phyloP scores from a whole-genome alignment of 495 filamentous ascomycete genomes.

The Hypomontagnella monticulosa region DNA sequence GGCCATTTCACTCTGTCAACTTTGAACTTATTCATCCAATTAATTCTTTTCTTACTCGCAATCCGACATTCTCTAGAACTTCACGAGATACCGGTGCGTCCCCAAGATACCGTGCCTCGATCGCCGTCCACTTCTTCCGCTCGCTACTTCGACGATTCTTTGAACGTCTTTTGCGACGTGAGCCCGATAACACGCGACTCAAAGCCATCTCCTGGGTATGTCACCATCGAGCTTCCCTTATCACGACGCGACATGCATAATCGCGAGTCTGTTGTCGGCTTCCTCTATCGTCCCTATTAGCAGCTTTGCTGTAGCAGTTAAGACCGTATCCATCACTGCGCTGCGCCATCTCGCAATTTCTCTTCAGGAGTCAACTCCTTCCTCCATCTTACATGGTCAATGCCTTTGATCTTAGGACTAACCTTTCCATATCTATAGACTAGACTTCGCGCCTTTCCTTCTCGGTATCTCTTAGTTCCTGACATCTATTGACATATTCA shows the following conservation, averaged over 20 bases:
- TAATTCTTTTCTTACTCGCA: slow-evolving; percentile 33
- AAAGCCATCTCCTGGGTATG: slow-evolving; percentile 32
- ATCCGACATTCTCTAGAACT: slow-evolving; percentile 34
- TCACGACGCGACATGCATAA: background rate
- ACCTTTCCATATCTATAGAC: slow-evolving; percentile 33
- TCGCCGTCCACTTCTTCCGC: slow-evolving; percentile 29
- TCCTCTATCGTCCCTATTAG: no score
- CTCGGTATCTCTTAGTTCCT: slow-evolving; percentile 38
- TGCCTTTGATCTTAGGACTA: slow-evolving; percentile 15
- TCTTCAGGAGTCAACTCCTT: slow-evolving; percentile 12
- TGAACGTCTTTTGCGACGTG: slow-evolving; percentile 27
- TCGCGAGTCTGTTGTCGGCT: no score
- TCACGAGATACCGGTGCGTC: slow-evolving; percentile 31
- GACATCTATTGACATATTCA: slow-evolving; percentile 48
- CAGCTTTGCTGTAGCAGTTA: no score
- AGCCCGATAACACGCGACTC: slow-evolving; percentile 33
- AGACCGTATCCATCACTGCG: no score
- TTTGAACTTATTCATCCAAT: slow-evolving; percentile 25
- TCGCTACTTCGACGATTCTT: slow-evolving; percentile 28
- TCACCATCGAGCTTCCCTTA: slow-evolving; percentile 16
- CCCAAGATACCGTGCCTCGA: slow-evolving; percentile 21
- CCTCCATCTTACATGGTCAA: slow-evolving; percentile 10
- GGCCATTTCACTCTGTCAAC: slow-evolving; percentile 27
- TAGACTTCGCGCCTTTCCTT: slow-evolving; percentile 40
- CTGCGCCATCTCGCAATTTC: no score